These are phyloP conservation scores for Saccharomyces hybrid DNA, from an alignment of 1,139 yeast genomes.

Conservation along the genomic window DNA sequence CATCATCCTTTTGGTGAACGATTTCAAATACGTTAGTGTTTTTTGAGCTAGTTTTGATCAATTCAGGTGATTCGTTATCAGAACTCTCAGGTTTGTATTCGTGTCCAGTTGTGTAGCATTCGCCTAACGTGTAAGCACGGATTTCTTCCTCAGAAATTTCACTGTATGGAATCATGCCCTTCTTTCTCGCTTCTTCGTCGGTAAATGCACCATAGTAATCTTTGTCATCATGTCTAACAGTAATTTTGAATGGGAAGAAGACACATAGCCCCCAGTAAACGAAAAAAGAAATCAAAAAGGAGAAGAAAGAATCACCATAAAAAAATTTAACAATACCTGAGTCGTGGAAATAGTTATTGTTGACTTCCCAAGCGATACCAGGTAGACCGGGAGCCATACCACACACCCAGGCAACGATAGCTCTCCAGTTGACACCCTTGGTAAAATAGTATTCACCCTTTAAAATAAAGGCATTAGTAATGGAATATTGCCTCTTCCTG, in stretches of 20 bases:
- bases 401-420: conserved; percentile 36
- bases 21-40: background rate
- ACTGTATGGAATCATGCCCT: conserved; percentile 29
- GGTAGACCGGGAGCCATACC: conserved; percentile 42
- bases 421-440: conserved; percentile 40
- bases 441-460: conserved; percentile 37
- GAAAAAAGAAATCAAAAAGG: conserved; percentile 37
- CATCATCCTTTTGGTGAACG: background rate
- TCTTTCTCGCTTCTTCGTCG: conserved; percentile 33
- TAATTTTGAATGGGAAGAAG: conserved; percentile 35
- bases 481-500: conserved; percentile 33
- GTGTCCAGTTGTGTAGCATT: background rate
- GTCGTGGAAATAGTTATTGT: conserved; percentile 25
- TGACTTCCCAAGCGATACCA: conserved; percentile 36
- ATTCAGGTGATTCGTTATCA: background rate
- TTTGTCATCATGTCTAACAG: conserved; percentile 33
- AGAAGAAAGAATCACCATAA: conserved; percentile 38
- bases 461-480: conserved; percentile 34
- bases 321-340: conserved; percentile 38
- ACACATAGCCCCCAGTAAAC: conserved; percentile 34
- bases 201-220: conserved; percentile 38
- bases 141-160: conserved; percentile 26
- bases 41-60: background rate
- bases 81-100: background rate
- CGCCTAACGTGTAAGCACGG: background rate